Conservation (phyloP, 495 filamentous ascomycete genomes). For the Neurospora sp. region DNA sequence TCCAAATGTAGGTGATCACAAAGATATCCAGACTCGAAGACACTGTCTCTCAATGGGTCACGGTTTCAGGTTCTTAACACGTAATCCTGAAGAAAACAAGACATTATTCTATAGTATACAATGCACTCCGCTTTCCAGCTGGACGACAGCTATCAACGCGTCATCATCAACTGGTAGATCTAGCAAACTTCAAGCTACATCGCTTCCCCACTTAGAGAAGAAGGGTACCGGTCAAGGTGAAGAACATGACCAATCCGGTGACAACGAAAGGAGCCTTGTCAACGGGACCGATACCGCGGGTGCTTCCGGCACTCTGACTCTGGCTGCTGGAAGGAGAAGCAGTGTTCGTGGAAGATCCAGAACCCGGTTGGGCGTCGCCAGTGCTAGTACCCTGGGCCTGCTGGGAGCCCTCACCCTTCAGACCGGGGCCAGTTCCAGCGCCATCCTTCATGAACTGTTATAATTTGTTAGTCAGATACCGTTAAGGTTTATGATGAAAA, state of each 20-base stretch:
- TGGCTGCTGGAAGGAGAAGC: slow-evolving; percentile 18
- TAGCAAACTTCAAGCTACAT: background rate
- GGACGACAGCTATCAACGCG: background rate
- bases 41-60: background rate
- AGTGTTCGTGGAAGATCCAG: slow-evolving; percentile 41
- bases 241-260: slow-evolving; percentile 42
- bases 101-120: background rate
- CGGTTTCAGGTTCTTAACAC: background rate
- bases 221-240: slow-evolving; percentile 55
- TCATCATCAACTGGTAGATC: background rate
- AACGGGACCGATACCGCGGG: slow-evolving; percentile 31
- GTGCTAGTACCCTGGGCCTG: slow-evolving; percentile 50
- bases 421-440: slow-evolving; percentile 63
- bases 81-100: background rate
- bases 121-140: background rate
- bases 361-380: slow-evolving; percentile 52
- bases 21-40: background rate
- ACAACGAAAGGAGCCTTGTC: slow-evolving; percentile 46
- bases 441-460: slow-evolving; percentile 53
- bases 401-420: slow-evolving; percentile 64
- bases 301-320: slow-evolving; percentile 24
- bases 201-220: slow-evolving; percentile 37
- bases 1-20: background rate
- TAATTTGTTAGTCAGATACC: too few species aligned
- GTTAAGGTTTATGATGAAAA: too few species aligned